These are phyloP conservation scores for Coemansia furcata DNA, from an alignment of 192 early-diverging fungal species.

Conservation along the genomic window DNA sequence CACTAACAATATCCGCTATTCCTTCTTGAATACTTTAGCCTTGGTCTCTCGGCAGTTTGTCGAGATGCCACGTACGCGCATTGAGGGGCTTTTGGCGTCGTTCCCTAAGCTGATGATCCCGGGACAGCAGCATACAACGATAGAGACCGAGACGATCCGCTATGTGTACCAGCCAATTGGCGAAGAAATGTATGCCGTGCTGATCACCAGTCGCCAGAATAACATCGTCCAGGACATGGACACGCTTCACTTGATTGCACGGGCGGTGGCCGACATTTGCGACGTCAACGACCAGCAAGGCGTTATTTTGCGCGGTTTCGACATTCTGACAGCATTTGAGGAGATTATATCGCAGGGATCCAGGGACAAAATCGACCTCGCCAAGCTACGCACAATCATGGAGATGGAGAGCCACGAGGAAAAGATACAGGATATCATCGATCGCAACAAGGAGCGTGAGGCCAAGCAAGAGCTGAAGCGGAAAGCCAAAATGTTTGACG, in stretches of 20 bases:
- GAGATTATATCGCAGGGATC: slow-evolving; percentile 91
- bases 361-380: slow-evolving; percentile 87
- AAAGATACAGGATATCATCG: slow-evolving; percentile 93
- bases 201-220: slow-evolving; percentile 94
- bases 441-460: slow-evolving; percentile 91
- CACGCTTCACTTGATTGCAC: slow-evolving; percentile 90
- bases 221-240: slow-evolving; percentile 99
- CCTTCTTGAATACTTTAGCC: slow-evolving; percentile 47
- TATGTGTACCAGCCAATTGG: slow-evolving; percentile 99
- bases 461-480: slow-evolving; percentile 96
- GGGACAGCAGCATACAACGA: slow-evolving; percentile 91
- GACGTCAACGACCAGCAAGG: slow-evolving; percentile 82
- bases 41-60: slow-evolving; percentile 94
- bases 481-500: slow-evolving; percentile 86
- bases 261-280: slow-evolving; percentile 89
- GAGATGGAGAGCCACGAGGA: slow-evolving; percentile 99
- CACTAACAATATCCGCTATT: not conserved
- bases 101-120: slow-evolving; percentile 94
- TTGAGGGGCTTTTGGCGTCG: slow-evolving; percentile 93
- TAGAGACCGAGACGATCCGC: slow-evolving; percentile 95
- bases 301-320: slow-evolving; percentile 82
- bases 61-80: slow-evolving; percentile 94
- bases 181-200: slow-evolving; percentile 84
- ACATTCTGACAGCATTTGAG: slow-evolving; percentile 90
- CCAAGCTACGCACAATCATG: slow-evolving; percentile 88